Base-by-base conservation (phyloP, 148 eudicot species). In the Polygonum maritimum region DNA sequence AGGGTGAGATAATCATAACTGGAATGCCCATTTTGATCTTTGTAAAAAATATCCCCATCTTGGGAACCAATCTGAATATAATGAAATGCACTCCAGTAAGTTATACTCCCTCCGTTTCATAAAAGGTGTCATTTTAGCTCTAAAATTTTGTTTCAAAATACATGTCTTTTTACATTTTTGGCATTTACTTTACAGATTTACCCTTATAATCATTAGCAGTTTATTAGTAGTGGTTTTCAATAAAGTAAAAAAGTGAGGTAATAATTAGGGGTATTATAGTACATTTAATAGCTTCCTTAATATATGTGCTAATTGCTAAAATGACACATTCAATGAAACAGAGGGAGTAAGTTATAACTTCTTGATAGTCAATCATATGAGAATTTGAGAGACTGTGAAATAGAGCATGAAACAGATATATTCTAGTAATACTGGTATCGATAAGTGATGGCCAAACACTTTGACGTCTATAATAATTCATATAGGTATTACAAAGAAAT, bases 1-100 rank as follows among this genome's bases (percentile, higher is more conserved):
- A 88, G 80, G 36, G 89, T 81, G 73, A 88, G 91, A 81, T 74
- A 88, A 70, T 88, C 91, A 48, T 80, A 81, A 82, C 79, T 81
- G 31, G 82, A 81, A 40, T 69, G 44, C 14, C 71, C 71, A 67
- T 38, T 16, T 67, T 31, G 83, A 76, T 88, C 91, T 54, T 78
- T 83, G 77, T 86, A 88, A 71, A 82, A 88, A 67, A 88, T 88
- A 71, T 88, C 87, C 74, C 76, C 80, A 75, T 88, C 79, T 75
- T 70, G 75, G 79, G 75, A 80, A 76, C 91, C 91, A 78, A 88
- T 84, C 91, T 88, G 83, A 48, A 74, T 78, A 77, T 54, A 51
- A 14, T 51, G 19, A 54, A 54, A 54, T 2, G 21, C 45, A 48
- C 48, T 31, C 15, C 52, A 55, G 63, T 71, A 16, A 58, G 18